Base-by-base conservation (phyloP, 192 early-diverging fungal species). In the Thamnidium elegans region DNA sequence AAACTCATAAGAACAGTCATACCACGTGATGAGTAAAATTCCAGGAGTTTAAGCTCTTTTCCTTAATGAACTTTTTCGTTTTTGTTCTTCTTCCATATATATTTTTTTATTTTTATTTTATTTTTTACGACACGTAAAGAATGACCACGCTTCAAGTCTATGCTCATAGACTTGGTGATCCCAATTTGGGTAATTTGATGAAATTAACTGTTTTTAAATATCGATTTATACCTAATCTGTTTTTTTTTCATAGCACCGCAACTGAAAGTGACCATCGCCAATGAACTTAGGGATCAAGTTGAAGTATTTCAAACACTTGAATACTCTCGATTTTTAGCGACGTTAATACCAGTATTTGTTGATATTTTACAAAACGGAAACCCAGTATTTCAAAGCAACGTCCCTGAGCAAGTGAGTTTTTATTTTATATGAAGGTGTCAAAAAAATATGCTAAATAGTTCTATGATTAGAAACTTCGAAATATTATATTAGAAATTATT, bases 231-330 rank as follows among this genome's bases (percentile, higher is more conserved):
- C 30, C 32, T 32, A 45, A 59, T 45, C 17, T 14, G 3, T 30
- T 71, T 58, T n/a, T 59, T 36, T 67, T 32, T 1, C 36, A 59
- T 73, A 86, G 89, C 83, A 59, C 48, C 75, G 14, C 79, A 79
- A 62, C 80, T 92, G 32, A 95, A 95, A 71, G 73, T 89, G 44
- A 87, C 86, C 21, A 92, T 94, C 63, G 90, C 89, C 2, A 86
- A 77, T 52, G 94, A 96, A 68, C 79, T 99, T 3, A 78, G 91
- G 66, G 94, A 99, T 66, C 91, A 91, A 26, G 89, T 97, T 2
- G 96, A 99, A 72, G 79, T 90, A 34, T 89, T 91, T 58, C 96
- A 97, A 74, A 81, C 89, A 2, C 79, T 85, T 43, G 95, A 99
- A 67, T 91, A 92, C 71, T 82, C 85, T 21, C 81, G 89, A 46